phyloP scores from a whole-genome alignment of 2,329 filamentous ascomycete species.

The Fusarium sp. region DNA sequence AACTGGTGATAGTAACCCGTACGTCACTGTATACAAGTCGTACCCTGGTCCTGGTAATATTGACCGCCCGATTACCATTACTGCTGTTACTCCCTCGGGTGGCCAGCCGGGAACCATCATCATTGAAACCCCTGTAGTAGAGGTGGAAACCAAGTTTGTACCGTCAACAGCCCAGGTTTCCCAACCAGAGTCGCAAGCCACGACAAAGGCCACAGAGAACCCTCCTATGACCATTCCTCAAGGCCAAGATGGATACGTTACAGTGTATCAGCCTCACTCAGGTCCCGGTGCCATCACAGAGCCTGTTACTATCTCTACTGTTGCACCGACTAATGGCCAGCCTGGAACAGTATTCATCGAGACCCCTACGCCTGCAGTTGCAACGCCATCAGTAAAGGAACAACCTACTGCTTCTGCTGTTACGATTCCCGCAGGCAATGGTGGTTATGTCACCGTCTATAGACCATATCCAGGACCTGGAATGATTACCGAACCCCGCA shows the following conservation, averaged over 20 bases:
- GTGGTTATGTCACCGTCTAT: conserved; percentile 18
- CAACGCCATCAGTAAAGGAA: background rate
- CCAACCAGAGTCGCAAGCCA: background rate
- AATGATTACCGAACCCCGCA: conserved; percentile 16
- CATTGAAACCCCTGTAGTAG: conserved; percentile 16
- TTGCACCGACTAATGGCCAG: conserved; percentile 10
- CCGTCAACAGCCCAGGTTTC: conserved; percentile 7
- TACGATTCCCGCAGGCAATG: conserved; percentile 8
- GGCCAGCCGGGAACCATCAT: conserved; percentile 22
- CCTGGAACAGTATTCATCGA: conserved; percentile 26
- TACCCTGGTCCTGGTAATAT: conserved; percentile 27
- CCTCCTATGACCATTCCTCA: conserved; percentile 14
- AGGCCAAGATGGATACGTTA: conserved; percentile 21
- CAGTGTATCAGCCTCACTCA: conserved; percentile 15
- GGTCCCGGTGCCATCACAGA: conserved; percentile 17
- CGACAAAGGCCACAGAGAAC: background rate
- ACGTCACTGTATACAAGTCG: conserved; percentile 19
- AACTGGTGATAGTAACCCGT: conserved; percentile 5
- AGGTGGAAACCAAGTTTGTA: conserved; percentile 13
- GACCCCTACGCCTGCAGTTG: conserved; percentile 1
- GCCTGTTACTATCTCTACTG: conserved; percentile 19
- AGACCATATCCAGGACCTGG: conserved; percentile 20
- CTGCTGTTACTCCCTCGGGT: conserved; percentile 5
- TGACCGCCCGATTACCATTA: conserved; percentile 15
- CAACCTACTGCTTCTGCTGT: background rate